These are phyloP conservation scores for Phytophthora sojae DNA, from an alignment of 352 stramenopile genomes.

Conservation along the genomic window DNA sequence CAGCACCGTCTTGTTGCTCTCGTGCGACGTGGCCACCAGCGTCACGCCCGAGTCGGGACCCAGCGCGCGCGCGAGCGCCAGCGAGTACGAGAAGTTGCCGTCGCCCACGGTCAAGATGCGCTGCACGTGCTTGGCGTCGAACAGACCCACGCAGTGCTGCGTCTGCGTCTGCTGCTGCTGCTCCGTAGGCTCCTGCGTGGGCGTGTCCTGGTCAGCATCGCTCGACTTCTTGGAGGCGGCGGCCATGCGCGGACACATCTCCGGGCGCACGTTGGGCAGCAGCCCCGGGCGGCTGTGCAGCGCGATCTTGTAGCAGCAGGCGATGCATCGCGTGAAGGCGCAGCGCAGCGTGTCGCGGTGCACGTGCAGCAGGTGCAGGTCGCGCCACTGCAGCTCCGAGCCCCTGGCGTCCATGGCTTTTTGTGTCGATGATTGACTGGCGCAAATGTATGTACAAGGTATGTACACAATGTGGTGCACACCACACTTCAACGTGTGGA, in stretches of 20 bases:
- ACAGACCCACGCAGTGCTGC: slow-evolving; percentile 53
- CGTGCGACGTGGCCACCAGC: slow-evolving; percentile 94
- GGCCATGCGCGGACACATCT: slow-evolving; percentile 74
- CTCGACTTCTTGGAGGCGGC: neutral
- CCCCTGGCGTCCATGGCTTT: slow-evolving; percentile 9
- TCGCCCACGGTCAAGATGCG: slow-evolving; percentile 94
- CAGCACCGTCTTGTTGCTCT: slow-evolving; percentile 85
- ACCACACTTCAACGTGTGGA: neutral
- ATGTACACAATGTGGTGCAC: slow-evolving; percentile 13
- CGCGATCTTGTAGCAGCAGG: slow-evolving; percentile 90
- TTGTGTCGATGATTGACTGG: slow-evolving; percentile 14
- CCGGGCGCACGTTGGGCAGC: slow-evolving; percentile 78
- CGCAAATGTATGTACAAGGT: neutral
- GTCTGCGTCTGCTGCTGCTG: neutral
- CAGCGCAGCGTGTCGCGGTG: slow-evolving; percentile 77
- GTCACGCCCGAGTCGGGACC: slow-evolving; percentile 34
- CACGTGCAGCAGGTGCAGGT: slow-evolving; percentile 64
- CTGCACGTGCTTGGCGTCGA: slow-evolving; percentile 54
- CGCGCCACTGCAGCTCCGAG: slow-evolving; percentile 43
- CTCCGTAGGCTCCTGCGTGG: neutral
- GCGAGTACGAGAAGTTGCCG: slow-evolving; percentile 96
- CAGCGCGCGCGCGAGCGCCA: slow-evolving; percentile 85
- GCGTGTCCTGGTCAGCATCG: slow-evolving; percentile 5
- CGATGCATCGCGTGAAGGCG: slow-evolving; percentile 75
- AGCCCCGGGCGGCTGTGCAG: slow-evolving; percentile 62